A percentile compares a stretch with the other conserved stretches of the same genome.
phyloP scores from a whole-genome alignment of 495 filamentous ascomycete genomes.

The Schizothecium vesticola region DNA sequence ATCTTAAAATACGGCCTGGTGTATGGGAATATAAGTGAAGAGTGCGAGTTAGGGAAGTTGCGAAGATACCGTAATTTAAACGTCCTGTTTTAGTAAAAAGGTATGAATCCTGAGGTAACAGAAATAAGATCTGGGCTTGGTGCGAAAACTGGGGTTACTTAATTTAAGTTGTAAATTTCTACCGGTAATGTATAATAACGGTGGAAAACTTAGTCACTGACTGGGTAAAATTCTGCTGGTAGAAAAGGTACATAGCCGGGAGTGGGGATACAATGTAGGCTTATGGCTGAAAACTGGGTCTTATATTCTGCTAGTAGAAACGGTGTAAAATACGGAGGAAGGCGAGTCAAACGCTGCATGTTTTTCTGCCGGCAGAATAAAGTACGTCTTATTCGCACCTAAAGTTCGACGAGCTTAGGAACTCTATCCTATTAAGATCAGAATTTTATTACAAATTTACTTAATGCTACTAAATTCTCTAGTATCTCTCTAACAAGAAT shows the following conservation, averaged over 20 bases:
- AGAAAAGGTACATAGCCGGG: slow-evolving; percentile 1
- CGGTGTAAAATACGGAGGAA: slow-evolving; percentile 2
- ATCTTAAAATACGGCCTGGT: slow-evolving; percentile 1
- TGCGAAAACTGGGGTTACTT: neutral
- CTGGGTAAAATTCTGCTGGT: neutral
- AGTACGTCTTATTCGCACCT: neutral
- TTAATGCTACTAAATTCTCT: neutral
- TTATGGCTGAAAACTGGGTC: too few relatives aligned
- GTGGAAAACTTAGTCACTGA: neutral
- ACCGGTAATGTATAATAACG: neutral
- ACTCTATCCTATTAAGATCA: neutral
- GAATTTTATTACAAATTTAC: neutral
- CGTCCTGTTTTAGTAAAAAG: too few relatives aligned
- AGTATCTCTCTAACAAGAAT: neutral
- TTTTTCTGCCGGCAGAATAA: neutral
- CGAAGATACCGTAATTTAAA: too few relatives aligned
- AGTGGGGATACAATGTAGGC: neutral
- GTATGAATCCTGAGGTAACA: too few relatives aligned
- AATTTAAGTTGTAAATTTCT: neutral
- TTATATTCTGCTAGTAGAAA: neutral
- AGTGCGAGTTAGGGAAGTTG: too few relatives aligned
- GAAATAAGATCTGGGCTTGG: neutral
- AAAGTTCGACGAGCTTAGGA: neutral
- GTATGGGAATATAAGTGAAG: neutral
- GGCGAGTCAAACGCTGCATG: neutral